Evolutionary conservation across 2,329 filamentous ascomycete genomes (phyloP).

Genomic region (Paecilomyces sp.): DNA sequence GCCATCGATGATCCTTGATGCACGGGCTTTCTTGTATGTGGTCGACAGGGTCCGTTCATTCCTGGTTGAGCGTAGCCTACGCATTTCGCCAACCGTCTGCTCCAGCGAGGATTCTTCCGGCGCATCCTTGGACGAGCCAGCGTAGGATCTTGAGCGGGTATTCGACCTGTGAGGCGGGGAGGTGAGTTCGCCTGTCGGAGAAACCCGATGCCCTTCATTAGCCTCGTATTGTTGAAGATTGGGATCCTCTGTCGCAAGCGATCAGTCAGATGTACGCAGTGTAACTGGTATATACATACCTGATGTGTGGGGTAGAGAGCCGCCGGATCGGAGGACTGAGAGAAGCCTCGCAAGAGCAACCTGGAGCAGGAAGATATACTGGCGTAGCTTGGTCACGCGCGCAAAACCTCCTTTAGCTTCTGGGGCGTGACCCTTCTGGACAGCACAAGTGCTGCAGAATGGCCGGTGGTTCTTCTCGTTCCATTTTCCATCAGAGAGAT

Average conservation of each 20-base stretch:
- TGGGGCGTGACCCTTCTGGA: slow-evolving; percentile 42
- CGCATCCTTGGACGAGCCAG: slow-evolving; percentile 53
- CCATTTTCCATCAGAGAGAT: slow-evolving; percentile 63
- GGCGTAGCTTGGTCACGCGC: slow-evolving; percentile 76
- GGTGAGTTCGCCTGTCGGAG: slow-evolving; percentile 37
- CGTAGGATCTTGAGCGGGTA: slow-evolving; percentile 67
- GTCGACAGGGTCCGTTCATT: slow-evolving; percentile 92
- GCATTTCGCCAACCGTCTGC: slow-evolving; percentile 92
- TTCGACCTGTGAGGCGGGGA: slow-evolving; percentile 54
- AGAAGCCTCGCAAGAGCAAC: slow-evolving; percentile 86
- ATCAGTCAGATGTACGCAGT: slow-evolving; percentile 3
- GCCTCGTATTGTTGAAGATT: slow-evolving; percentile 61
- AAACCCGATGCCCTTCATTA: slow-evolving; percentile 54
- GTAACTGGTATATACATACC: slow-evolving; percentile 35
- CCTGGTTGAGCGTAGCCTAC: slow-evolving; percentile 81
- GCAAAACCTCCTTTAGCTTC: slow-evolving; percentile 59
- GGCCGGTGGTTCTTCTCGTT: slow-evolving; percentile 61
- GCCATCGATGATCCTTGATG: slow-evolving; percentile 87
- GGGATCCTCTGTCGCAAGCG: slow-evolving; percentile 53
- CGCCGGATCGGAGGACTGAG: slow-evolving; percentile 76
- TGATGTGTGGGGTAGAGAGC: slow-evolving; percentile 67
- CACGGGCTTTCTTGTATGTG: slow-evolving; percentile 81
- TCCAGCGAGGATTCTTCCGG: slow-evolving; percentile 68
- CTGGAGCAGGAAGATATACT: slow-evolving; percentile 87
- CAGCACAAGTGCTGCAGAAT: slow-evolving; percentile 62